Conservation (phyloP, 805 yeast species). For the Starmerella etchellsii region DNA sequence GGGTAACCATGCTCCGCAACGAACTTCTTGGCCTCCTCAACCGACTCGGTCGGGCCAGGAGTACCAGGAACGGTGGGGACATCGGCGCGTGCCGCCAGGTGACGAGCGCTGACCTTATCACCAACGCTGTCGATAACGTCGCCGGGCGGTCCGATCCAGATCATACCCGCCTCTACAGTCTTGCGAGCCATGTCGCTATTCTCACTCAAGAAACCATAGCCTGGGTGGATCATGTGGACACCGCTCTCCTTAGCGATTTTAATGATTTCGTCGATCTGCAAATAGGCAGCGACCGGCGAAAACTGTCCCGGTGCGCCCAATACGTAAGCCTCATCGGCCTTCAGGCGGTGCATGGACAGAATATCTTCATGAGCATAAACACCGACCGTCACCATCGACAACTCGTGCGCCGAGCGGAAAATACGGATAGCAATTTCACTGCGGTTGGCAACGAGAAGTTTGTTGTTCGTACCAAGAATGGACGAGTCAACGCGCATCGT, state of each 20-base stretch:
- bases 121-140: conserved; percentile 87
- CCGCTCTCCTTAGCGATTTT: conserved; percentile 63
- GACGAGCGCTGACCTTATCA: conserved; percentile 91
- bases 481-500: conserved; percentile 29
- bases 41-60: conserved; percentile 82
- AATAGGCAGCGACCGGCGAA: conserved; percentile 91
- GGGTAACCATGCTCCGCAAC: conserved; percentile 84
- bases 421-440: conserved; percentile 35
- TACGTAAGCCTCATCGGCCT: conserved; percentile 87
- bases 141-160: conserved; percentile 91
- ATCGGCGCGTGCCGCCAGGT: conserved; percentile 60
- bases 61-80: conserved; percentile 98
- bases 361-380: conserved; percentile 94
- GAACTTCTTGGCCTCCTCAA: conserved; percentile 65
- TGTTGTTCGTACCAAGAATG: conserved; percentile 41
- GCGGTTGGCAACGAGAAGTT: conserved; percentile 30
- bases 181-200: conserved; percentile 87
- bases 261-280: conserved; percentile 91
- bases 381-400: conserved; percentile 94
- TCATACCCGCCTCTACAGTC: conserved; percentile 80
- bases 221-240: conserved; percentile 85
- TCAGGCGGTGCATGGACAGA: conserved; percentile 84
- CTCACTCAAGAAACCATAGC: conserved; percentile 82
- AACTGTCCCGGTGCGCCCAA: conserved; percentile 81
- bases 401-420: conserved; percentile 94